Percentiles rank a stretch among this genome's conserved stretches.
Conservation (phyloP, 2,329 filamentous ascomycete genomes). For the Plectosphaerella cucumerina region DNA sequence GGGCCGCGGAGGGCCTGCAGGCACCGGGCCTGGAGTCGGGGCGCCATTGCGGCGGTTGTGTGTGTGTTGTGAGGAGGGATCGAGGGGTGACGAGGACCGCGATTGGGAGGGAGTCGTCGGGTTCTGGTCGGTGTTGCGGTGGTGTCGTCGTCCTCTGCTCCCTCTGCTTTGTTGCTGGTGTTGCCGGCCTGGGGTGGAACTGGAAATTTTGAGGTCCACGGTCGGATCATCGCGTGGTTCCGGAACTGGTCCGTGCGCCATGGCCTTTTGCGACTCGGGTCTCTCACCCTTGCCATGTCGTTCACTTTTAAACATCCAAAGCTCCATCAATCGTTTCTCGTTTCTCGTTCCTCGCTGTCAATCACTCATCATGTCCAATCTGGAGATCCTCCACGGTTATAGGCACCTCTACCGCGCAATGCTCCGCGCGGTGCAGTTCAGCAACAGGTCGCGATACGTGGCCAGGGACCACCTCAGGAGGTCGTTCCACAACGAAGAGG, state of each 20-base stretch:
- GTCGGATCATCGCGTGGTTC: constrained; percentile 5
- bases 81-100: background rate
- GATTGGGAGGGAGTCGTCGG: background rate
- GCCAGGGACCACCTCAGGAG: constrained; percentile 55
- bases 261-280: no score
- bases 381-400: constrained; percentile 60
- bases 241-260: constrained; percentile 7
- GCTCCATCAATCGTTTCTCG: background rate
- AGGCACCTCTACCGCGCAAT: constrained; percentile 62
- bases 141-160: background rate
- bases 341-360: background rate
- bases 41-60: constrained; percentile 9
- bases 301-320: background rate
- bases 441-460: constrained; percentile 62
- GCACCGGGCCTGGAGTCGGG: constrained; percentile 12
- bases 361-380: constrained; percentile 21
- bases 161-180: background rate
- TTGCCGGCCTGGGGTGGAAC: constrained; percentile 1
- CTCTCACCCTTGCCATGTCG: no score
- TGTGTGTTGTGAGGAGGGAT: background rate
- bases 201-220: constrained; percentile 13
- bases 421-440: constrained; percentile 68
- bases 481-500: constrained; percentile 51
- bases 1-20: constrained; percentile 10
- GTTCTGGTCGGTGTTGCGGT: background rate